phyloP scores from a whole-genome alignment of 495 filamentous ascomycete genomes.

The Cercophora newfieldiana region DNA sequence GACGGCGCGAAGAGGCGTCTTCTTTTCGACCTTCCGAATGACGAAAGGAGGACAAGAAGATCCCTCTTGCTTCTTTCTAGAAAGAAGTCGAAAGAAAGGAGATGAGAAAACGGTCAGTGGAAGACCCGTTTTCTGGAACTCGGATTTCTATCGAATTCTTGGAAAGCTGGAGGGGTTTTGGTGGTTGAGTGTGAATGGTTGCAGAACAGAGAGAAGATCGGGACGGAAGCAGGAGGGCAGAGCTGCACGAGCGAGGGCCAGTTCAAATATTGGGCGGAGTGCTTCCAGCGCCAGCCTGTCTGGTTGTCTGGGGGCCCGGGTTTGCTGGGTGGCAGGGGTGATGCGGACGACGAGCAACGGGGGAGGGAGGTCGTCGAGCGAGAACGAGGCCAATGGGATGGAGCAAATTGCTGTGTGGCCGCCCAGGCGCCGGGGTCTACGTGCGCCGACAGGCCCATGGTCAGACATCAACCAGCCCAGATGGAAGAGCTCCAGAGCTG shows the following conservation, averaged over 20 bases:
- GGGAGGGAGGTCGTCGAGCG: constrained; percentile 4
- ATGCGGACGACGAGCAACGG: constrained; percentile 3
- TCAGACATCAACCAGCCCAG: constrained; percentile 13
- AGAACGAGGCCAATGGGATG: constrained; percentile 30
- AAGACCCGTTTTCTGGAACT: constrained; percentile 40
- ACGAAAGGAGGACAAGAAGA: constrained; percentile 97
- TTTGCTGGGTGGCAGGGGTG: constrained; percentile 13
- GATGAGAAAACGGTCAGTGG: constrained; percentile 36
- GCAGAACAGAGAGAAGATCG: constrained; percentile 30
- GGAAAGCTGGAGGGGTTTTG: constrained; percentile 23
- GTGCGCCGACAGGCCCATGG: constrained; percentile 17
- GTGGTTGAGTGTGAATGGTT: constrained; percentile 33
- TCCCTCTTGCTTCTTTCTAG: constrained; percentile 67
- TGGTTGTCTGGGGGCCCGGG: constrained; percentile 26
- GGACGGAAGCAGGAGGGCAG: constrained; percentile 24
- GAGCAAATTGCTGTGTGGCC: constrained; percentile 23
- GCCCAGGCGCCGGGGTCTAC: constrained; percentile 25
- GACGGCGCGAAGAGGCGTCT: constrained; percentile 62
- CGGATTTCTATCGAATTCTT: constrained; percentile 33
- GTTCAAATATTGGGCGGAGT: constrained; percentile 38
- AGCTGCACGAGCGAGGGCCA: constrained; percentile 31
- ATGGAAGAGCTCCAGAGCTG: constrained; percentile 23
- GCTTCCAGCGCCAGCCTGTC: constrained; percentile 17
- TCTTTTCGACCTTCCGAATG: constrained; percentile 91
- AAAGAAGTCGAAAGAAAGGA: constrained; percentile 51